phyloP scores from a whole-genome alignment of 371 early-diverging fungal genomes.

The Racocetra persica region DNA sequence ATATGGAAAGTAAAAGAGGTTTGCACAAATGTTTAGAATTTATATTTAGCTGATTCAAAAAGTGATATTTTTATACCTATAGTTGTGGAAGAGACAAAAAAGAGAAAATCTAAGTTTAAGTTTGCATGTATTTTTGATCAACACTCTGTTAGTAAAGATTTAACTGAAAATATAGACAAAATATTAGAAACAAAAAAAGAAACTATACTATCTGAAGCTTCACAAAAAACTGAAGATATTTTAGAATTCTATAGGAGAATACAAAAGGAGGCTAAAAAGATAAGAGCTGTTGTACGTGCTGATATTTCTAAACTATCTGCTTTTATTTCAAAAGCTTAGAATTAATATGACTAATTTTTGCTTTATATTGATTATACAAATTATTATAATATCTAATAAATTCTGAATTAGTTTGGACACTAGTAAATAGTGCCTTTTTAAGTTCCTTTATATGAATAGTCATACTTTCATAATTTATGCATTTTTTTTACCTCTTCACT shows the following conservation, averaged over 20 bases:
- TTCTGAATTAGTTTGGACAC: no score
- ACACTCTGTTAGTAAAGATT: not conserved
- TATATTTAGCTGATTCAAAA: not conserved
- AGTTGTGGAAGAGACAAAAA: not conserved
- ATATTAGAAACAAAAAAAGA: not conserved
- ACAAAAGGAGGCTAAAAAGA: not conserved
- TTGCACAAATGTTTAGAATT: not conserved
- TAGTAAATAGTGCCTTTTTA: no score
- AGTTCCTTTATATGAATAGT: no score
- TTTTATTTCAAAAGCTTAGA: no score
- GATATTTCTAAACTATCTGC: not conserved
- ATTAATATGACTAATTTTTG: no score
- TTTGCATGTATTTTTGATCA: not conserved
- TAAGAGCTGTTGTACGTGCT: not conserved
- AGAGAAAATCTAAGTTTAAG: not conserved
- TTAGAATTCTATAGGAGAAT: conserved; percentile 5
- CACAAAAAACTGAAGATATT: not conserved
- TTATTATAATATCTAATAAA: no score
- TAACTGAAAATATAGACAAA: not conserved
- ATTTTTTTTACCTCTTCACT: no score
- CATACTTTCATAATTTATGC: no score
- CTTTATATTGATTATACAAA: no score
- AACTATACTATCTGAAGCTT: no score
- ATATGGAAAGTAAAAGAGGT: not conserved
- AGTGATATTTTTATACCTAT: not conserved